phyloP scores from a whole-genome alignment of 352 stramenopile genomes.

The Thalassiosira exigua region DNA sequence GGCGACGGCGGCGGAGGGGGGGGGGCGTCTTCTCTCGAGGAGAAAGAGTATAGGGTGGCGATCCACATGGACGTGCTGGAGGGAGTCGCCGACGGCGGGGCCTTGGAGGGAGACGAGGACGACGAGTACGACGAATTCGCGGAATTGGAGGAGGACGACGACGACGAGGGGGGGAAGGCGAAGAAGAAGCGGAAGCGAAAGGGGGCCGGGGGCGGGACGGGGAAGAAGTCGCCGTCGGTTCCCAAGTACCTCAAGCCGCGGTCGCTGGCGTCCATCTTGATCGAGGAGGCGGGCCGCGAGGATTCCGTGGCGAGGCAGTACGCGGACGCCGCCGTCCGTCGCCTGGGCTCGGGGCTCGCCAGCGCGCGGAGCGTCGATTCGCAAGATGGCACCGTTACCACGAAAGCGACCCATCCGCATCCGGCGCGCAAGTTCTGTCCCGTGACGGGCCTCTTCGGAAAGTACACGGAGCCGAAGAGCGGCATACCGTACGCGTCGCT shows the following conservation, averaged over 20 bases:
- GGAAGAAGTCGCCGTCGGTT: conserved; percentile 24
- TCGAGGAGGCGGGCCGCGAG: conserved; percentile 72
- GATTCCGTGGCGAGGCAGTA: conserved; percentile 71
- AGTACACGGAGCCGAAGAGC: conserved; percentile 80
- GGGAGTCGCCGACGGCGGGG: conserved; percentile 53
- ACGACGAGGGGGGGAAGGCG: conserved; percentile 13
- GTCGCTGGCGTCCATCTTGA: conserved; percentile 76
- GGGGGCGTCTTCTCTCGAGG: conserved; percentile 43
- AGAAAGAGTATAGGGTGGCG: conserved; percentile 55
- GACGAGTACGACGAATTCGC: conserved; percentile 81
- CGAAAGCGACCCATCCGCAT: conserved; percentile 24
- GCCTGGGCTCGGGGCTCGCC: conserved; percentile 15
- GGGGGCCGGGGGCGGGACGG: neutral
- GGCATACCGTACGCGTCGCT: conserved; percentile 76
- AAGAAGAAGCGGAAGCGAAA: conserved; percentile 41
- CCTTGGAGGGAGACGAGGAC: conserved; percentile 51
- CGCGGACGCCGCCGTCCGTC: conserved; percentile 61
- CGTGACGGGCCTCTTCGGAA: conserved; percentile 73
- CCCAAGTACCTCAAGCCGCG: conserved; percentile 77
- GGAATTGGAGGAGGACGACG: conserved; percentile 62
- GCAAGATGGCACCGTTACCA: conserved; percentile 14
- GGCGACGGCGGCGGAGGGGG: conserved; percentile 3
- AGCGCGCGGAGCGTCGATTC: neutral
- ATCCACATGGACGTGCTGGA: conserved; percentile 82
- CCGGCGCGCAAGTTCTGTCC: conserved; percentile 78